phyloP scores from a whole-genome alignment of 2,329 filamentous ascomycete genomes.

The Samsoniella hepiali region DNA sequence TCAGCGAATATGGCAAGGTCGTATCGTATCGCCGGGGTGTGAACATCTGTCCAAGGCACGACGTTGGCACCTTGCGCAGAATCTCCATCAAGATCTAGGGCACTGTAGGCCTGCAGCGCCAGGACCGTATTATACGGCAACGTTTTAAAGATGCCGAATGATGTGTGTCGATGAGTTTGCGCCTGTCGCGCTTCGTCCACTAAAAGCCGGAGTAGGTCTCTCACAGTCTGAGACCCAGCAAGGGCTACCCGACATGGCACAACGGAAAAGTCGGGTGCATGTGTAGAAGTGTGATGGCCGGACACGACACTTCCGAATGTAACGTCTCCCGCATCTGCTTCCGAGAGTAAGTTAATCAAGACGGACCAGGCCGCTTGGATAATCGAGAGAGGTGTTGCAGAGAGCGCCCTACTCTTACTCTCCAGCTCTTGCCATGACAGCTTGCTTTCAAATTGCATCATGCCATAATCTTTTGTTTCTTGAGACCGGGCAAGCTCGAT shows the following conservation, averaged over 20 bases:
- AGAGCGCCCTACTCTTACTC: slow-evolving; percentile 19
- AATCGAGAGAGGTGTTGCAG: slow-evolving; percentile 33
- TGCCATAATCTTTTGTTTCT: not conserved
- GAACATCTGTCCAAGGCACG: no score
- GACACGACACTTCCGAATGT: slow-evolving; percentile 35
- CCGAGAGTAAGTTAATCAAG: slow-evolving; percentile 32
- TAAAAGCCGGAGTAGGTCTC: slow-evolving; percentile 22
- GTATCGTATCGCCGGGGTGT: no score
- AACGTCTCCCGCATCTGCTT: slow-evolving; percentile 32
- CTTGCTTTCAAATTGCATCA: slow-evolving; percentile 19
- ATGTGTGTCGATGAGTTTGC: slow-evolving; percentile 26
- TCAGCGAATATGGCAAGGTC: no score
- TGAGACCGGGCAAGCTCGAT: not conserved
- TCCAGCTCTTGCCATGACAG: slow-evolving; percentile 20
- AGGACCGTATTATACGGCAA: slow-evolving; percentile 36
- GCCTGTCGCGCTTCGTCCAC: slow-evolving; percentile 14
- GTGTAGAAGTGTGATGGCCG: slow-evolving; percentile 27
- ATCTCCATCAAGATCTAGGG: no score
- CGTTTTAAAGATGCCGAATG: slow-evolving; percentile 27
- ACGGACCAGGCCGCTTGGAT: slow-evolving; percentile 36
- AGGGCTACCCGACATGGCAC: slow-evolving; percentile 32
- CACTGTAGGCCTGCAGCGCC: slow-evolving; percentile 31
- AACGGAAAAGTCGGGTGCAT: slow-evolving; percentile 35
- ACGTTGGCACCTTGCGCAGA: no score
- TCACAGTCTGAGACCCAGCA: slow-evolving; percentile 19